These are phyloP conservation scores for Triadica sebifera DNA, from an alignment of 345 rosid species.

Conservation along the genomic window DNA sequence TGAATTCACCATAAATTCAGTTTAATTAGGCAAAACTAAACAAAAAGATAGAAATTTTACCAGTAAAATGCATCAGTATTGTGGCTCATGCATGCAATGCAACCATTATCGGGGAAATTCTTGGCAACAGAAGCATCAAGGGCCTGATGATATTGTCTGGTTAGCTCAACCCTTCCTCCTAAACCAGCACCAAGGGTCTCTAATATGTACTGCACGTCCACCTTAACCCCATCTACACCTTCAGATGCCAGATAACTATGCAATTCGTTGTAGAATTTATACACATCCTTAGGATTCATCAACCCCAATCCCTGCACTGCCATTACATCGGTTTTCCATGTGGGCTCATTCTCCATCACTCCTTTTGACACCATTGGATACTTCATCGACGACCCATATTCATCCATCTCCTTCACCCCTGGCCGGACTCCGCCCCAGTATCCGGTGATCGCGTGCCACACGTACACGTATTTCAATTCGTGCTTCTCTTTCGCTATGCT, in stretches of 20 bases:
- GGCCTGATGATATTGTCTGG: constrained; percentile 81
- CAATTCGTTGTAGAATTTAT: constrained; percentile 69
- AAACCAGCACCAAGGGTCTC: constrained; percentile 81
- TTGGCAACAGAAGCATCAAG: constrained; percentile 78
- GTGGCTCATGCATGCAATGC: constrained; percentile 97
- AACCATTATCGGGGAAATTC: constrained; percentile 83
- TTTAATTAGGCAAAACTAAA: background rate
- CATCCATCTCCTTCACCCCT: constrained; percentile 59
- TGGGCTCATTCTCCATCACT: constrained; percentile 77
- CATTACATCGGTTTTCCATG: constrained; percentile 67
- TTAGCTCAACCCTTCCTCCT: constrained; percentile 86
- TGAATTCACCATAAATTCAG: no score
- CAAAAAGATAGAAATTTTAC: constrained; percentile 25
- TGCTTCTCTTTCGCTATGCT: constrained; percentile 57
- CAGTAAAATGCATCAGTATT: constrained; percentile 93
- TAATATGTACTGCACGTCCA: constrained; percentile 83
- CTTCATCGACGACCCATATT: constrained; percentile 64
- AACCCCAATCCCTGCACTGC: constrained; percentile 82
- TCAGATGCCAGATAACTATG: constrained; percentile 77
- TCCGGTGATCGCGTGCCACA: constrained; percentile 95
- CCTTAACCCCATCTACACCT: constrained; percentile 91
- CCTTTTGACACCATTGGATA: constrained; percentile 65
- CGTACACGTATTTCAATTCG: constrained; percentile 77
- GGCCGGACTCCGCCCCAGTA: constrained; percentile 98
- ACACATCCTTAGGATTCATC: constrained; percentile 67